Evolutionary conservation across 1,284 basidiomycete genomes (phyloP).

Genomic region (Wallemia mellicola): DNA sequence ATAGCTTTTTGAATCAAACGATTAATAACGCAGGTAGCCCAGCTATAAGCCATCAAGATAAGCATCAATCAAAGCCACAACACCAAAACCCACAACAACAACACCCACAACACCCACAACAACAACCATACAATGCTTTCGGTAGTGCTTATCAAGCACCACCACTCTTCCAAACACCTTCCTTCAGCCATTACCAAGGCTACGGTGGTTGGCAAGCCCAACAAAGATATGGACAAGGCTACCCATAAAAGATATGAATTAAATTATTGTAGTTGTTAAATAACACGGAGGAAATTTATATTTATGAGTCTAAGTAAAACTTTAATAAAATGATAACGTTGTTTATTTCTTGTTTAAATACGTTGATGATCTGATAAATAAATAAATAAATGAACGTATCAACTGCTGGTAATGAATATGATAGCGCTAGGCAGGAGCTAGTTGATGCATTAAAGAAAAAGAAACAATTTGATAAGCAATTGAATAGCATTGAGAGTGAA

Average conservation of each 20-base stretch:
- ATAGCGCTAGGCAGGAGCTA: neutral
- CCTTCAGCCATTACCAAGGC: neutral
- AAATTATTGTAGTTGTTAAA: too few relatives aligned
- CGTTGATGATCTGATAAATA: too few relatives aligned
- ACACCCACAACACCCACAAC: neutral
- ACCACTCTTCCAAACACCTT: neutral
- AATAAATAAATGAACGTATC: neutral
- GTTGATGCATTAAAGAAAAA: neutral
- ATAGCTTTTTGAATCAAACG: neutral
- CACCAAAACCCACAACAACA: neutral
- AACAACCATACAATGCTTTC: neutral
- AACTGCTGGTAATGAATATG: neutral
- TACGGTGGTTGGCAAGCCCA: neutral
- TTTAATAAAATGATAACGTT: too few relatives aligned
- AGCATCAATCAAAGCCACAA: neutral
- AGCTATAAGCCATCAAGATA: neutral
- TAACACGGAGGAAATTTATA: too few relatives aligned
- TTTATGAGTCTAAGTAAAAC: too few relatives aligned
- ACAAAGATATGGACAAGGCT: slow-evolving; percentile 1
- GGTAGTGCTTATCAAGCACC: neutral
- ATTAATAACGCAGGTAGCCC: neutral
- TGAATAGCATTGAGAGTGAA: neutral
- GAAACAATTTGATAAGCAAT: neutral
- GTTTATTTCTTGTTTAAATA: too few relatives aligned
- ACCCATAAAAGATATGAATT: neutral